Conservation (phyloP, 176 grass and related monocot genomes). For the Secale cereale region DNA sequence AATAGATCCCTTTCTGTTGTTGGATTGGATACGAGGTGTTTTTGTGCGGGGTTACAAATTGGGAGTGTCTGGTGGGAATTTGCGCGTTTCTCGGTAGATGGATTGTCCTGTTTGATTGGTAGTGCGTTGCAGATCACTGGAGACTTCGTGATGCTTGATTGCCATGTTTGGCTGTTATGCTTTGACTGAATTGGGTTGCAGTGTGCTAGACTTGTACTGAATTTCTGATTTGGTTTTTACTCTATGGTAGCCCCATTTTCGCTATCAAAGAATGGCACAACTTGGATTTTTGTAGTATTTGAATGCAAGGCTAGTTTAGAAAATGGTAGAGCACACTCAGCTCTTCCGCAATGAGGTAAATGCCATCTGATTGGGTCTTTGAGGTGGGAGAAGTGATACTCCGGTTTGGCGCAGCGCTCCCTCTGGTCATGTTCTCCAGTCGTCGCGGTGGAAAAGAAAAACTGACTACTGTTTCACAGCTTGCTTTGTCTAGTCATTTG, state of each 20-base stretch:
- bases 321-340: background rate
- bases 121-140: background rate
- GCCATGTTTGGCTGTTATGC: background rate
- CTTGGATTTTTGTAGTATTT: background rate
- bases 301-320: background rate
- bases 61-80: background rate
- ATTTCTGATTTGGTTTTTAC: background rate
- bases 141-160: background rate
- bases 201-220: background rate
- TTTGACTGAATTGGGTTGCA: background rate
- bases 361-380: background rate
- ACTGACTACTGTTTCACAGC: background rate
- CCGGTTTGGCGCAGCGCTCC: background rate
- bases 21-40: background rate
- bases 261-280: background rate
- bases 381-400: background rate
- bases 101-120: background rate
- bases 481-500: background rate
- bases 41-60: background rate
- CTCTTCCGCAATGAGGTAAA: background rate
- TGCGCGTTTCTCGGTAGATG: background rate
- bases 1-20: background rate
- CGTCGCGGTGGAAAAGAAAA: background rate
- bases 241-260: background rate
- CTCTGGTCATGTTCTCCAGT: background rate